Evolutionary conservation across 2,329 filamentous ascomycete species (phyloP).

Genomic region (Alternaria triticina): DNA sequence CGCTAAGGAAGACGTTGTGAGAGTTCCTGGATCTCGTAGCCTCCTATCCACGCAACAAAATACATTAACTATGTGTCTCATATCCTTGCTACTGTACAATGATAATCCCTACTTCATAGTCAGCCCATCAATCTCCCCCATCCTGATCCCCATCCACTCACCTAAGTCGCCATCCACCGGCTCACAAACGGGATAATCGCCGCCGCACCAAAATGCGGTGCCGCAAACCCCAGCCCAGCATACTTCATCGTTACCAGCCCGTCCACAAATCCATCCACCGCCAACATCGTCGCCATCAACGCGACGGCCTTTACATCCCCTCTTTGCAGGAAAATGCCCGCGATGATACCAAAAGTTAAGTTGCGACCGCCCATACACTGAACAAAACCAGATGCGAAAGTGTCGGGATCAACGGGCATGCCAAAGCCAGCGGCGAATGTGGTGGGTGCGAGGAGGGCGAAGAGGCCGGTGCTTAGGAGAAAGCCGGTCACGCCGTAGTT

Average conservation of each 20-base stretch:
- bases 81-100: neutral
- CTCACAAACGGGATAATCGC: constrained; percentile 16
- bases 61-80: accelerated
- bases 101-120: neutral
- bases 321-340: constrained; percentile 7
- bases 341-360: constrained; percentile 20
- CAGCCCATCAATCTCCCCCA: neutral
- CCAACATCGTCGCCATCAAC: constrained; percentile 19
- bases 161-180: constrained; percentile 18
- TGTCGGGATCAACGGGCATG: constrained; percentile 17
- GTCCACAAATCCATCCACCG: constrained; percentile 18
- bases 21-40: too few relatives aligned
- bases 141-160: neutral
- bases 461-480: constrained; percentile 15
- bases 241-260: constrained; percentile 19
- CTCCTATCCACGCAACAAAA: neutral
- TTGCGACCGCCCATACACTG: constrained; percentile 26
- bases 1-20: neutral
- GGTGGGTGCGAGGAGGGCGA: constrained; percentile 15
- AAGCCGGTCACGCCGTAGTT: constrained; percentile 18
- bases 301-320: constrained; percentile 10
- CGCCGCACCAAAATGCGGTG: constrained; percentile 20
- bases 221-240: constrained; percentile 7
- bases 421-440: constrained; percentile 18
- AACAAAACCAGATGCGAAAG: constrained; percentile 23